These are phyloP conservation scores for Sungouiozyma intestinalis DNA, from an alignment of 805 yeast species.

Conservation along the genomic window DNA sequence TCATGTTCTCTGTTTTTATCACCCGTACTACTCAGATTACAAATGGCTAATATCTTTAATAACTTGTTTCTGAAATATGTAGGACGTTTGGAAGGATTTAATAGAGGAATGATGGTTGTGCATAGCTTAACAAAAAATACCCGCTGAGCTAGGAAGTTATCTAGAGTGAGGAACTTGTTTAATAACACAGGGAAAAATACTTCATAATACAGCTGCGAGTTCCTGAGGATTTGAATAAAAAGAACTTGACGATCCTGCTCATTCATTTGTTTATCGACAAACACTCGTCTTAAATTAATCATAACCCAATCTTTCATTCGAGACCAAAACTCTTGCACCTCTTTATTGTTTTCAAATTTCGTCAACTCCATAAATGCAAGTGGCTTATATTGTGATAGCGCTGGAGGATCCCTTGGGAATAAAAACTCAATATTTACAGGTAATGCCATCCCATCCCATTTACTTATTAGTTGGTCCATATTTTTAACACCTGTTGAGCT, in stretches of 20 bases:
- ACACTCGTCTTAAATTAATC: slow-evolving; percentile 11
- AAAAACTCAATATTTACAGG: slow-evolving; percentile 13
- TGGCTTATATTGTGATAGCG: slow-evolving; percentile 7
- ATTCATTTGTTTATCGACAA: slow-evolving; percentile 6
- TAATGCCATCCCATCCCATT: slow-evolving; percentile 11
- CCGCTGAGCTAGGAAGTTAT: slow-evolving; percentile 9
- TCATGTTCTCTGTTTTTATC: background rate
- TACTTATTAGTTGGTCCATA: slow-evolving; percentile 9
- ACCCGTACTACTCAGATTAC: slow-evolving; percentile 9
- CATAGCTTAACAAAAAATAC: slow-evolving; percentile 8
- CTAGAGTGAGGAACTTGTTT: slow-evolving; percentile 10
- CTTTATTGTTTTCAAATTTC: slow-evolving; percentile 1
- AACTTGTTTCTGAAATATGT: slow-evolving; percentile 5
- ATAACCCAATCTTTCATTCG: slow-evolving; percentile 11
- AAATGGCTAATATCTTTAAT: slow-evolving; percentile 10
- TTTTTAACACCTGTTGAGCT: slow-evolving; percentile 9
- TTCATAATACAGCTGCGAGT: slow-evolving; percentile 8
- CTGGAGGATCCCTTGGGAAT: slow-evolving; percentile 1
- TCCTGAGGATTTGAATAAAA: slow-evolving; percentile 3
- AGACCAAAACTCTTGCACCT: slow-evolving; percentile 7
- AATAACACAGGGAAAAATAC: slow-evolving; percentile 4
- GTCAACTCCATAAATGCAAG: slow-evolving; percentile 4
- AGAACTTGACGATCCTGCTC: slow-evolving; percentile 2
- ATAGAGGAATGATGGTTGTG: slow-evolving; percentile 6
- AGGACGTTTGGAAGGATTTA: slow-evolving; percentile 2